A percentile compares a stretch with the other conserved stretches of the same genome.
Evolutionary conservation across 2,329 filamentous ascomycete genomes (phyloP).

Genomic region (Paecilomyces dactylethromorphus): DNA sequence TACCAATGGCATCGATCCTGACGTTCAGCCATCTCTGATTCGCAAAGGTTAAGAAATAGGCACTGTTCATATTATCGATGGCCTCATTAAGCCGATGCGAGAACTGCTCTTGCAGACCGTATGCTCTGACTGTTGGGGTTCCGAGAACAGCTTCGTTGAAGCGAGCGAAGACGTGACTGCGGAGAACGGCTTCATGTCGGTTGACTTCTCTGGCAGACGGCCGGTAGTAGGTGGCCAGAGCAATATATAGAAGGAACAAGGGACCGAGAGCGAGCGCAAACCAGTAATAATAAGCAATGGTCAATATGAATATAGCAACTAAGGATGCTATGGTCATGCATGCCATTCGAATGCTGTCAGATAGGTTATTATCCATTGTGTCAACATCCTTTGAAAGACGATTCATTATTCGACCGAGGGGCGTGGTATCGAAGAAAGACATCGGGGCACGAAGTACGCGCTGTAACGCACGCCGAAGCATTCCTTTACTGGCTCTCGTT

Average conservation of each 20-base stretch:
- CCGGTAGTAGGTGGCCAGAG: slow-evolving; percentile 76
- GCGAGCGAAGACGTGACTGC: slow-evolving; percentile 66
- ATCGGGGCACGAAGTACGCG: slow-evolving; percentile 59
- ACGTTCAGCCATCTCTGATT: slow-evolving; percentile 92
- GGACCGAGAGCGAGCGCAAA: slow-evolving; percentile 61
- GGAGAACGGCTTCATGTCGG: slow-evolving; percentile 76
- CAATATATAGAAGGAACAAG: slow-evolving; percentile 65
- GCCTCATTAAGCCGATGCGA: slow-evolving; percentile 60
- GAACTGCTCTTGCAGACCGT: slow-evolving; percentile 74
- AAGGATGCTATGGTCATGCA: slow-evolving; percentile 74
- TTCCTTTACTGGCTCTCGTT: slow-evolving; percentile 67
- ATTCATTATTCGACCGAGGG: slow-evolving; percentile 83
- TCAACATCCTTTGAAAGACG: slow-evolving; percentile 87
- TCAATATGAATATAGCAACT: slow-evolving; percentile 70
- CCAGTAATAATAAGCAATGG: slow-evolving; percentile 83
- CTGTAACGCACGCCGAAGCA: slow-evolving; percentile 68
- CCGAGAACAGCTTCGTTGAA: slow-evolving; percentile 75
- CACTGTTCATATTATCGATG: slow-evolving; percentile 87
- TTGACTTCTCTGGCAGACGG: slow-evolving; percentile 83
- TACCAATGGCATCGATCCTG: slow-evolving; percentile 78
- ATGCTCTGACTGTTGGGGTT: slow-evolving; percentile 79
- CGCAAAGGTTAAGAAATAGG: slow-evolving; percentile 90
- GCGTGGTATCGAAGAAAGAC: slow-evolving; percentile 91
- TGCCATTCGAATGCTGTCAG: slow-evolving; percentile 83
- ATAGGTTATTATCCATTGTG: slow-evolving; percentile 83